Base-by-base conservation (phyloP, 192 early-diverging fungal genomes). In the Entomortierella chlamydospora region DNA sequence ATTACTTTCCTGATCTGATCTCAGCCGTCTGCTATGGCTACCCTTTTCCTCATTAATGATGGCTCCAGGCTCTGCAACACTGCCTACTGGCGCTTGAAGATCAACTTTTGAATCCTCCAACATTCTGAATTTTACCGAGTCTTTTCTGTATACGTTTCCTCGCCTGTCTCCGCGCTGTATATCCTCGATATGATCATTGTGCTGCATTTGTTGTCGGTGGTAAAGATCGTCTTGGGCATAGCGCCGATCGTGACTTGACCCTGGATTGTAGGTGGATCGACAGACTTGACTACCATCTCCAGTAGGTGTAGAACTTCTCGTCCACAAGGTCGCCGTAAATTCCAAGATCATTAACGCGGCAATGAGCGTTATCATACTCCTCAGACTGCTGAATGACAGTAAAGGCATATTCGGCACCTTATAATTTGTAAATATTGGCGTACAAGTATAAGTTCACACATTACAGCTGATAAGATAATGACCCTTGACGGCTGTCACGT, bases 281-380 rank as follows among this genome's bases (percentile, higher is more conserved):
- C 61, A 43, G 5, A 0, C 28, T 4, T 26, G 18, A 33, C 25
- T 34, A 18, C 25, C 41, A 2, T 43, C 39, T 12, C 22, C 4
- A 4, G 18, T 45, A 12, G 61, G 61, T 30, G 51, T 15, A 12
- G 67, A 58, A 4, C 61, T 61, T 29, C 57, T 23, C 20, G 70
- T 20, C 67, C 68, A 79, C 57, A 79, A 54, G 20, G 70, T 79
- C 1, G 63, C 61, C 63, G 70, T 59, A 33, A 70, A 49, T 30
- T 79, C 76, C 20, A 79, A 5, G 29, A 70, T 11, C 9, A 79
- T 22, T 13, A 79, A 28, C 4, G 25, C 57, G 18, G 56, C 57
- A 3, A 79, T 64, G 1, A 70, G 22, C 0, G 63, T 50, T 28
- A 63, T 62, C 63, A 45, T 70, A 37, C 61, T 79, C 58, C 76